Evolutionary conservation across 208 protist genomes (phyloP).

Genomic region (Leishmania major): DNA sequence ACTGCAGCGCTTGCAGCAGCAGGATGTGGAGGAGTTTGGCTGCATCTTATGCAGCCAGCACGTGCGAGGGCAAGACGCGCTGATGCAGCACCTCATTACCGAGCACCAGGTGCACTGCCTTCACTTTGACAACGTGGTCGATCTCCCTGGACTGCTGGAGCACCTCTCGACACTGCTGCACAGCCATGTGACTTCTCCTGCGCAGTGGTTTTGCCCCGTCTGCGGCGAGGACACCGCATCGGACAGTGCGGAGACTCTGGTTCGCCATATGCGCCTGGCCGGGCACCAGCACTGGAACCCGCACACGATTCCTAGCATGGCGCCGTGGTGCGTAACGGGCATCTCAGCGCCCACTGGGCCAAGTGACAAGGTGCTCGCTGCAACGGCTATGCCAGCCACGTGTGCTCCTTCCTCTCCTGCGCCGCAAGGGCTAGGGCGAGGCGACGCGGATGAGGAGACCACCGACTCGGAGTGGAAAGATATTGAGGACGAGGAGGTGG

Average conservation of each 20-base stretch:
- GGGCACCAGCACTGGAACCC: slow-evolving; percentile 55
- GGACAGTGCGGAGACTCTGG: slow-evolving; percentile 4
- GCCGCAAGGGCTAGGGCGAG: background rate
- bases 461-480: slow-evolving; percentile 29
- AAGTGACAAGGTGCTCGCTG: background rate
- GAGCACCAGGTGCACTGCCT: slow-evolving; percentile 45
- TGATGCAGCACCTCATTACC: slow-evolving; percentile 61
- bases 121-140: slow-evolving; percentile 63
- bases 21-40: slow-evolving; percentile 30
- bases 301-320: slow-evolving; percentile 47
- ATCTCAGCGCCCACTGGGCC: background rate
- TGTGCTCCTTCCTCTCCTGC: background rate
- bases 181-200: background rate
- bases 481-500: slow-evolving; percentile 44
- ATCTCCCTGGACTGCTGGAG: slow-evolving; percentile 50
- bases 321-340: slow-evolving; percentile 39
- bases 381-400: background rate
- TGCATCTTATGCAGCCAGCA: slow-evolving; percentile 57
- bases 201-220: slow-evolving; percentile 55
- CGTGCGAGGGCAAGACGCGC: slow-evolving; percentile 48
- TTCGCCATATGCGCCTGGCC: slow-evolving; percentile 23
- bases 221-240: slow-evolving; percentile 32
- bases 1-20: slow-evolving; percentile 47
- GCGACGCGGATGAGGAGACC: slow-evolving; percentile 25
- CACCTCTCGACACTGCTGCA: slow-evolving; percentile 32